A percentile compares a stretch with the other conserved stretches of the same genome.
Evolutionary conservation across 2,329 filamentous ascomycete species (phyloP).

Genomic region (Diplodia sapinea): DNA sequence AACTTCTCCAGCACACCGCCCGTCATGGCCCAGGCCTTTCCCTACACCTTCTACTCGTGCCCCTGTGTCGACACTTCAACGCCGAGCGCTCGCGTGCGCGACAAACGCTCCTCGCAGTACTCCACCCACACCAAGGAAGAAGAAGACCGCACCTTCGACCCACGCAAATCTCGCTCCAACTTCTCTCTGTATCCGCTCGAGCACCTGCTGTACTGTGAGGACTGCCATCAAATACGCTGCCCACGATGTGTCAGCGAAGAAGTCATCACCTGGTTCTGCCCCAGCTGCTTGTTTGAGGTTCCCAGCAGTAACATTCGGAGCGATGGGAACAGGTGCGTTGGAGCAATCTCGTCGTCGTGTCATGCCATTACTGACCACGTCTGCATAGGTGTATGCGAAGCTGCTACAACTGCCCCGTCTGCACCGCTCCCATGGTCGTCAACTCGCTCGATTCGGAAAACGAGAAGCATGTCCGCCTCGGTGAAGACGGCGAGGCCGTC

Average conservation of each 20-base stretch:
- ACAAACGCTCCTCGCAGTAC: constrained; percentile 44
- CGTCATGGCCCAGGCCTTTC: constrained; percentile 62
- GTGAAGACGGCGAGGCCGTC: constrained; percentile 22
- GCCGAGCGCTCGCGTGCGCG: constrained; percentile 41
- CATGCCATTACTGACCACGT: background rate
- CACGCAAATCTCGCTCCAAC: constrained; percentile 80
- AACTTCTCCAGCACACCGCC: background rate
- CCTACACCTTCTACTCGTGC: constrained; percentile 69
- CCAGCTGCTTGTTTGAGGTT: constrained; percentile 93
- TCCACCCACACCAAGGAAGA: constrained; percentile 57
- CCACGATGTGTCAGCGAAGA: constrained; percentile 91
- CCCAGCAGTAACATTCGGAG: constrained; percentile 90
- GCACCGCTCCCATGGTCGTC: constrained; percentile 78
- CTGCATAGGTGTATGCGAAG: constrained; percentile 79
- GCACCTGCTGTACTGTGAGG: constrained; percentile 93
- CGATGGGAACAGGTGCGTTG: constrained; percentile 82
- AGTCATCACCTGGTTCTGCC: constrained; percentile 93
- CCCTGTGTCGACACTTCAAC: constrained; percentile 59
- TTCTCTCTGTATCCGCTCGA: constrained; percentile 94
- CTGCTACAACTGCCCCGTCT: constrained; percentile 94
- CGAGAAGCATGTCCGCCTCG: constrained; percentile 18
- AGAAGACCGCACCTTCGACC: constrained; percentile 83
- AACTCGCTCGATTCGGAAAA: constrained; percentile 60
- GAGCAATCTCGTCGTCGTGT: background rate
- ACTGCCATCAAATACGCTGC: constrained; percentile 95